Evolutionary conservation across 805 yeast genomes (phyloP), one percentile per base, ranked within the genome.

Genomic region (Candida vartiovaarae): DNA sequence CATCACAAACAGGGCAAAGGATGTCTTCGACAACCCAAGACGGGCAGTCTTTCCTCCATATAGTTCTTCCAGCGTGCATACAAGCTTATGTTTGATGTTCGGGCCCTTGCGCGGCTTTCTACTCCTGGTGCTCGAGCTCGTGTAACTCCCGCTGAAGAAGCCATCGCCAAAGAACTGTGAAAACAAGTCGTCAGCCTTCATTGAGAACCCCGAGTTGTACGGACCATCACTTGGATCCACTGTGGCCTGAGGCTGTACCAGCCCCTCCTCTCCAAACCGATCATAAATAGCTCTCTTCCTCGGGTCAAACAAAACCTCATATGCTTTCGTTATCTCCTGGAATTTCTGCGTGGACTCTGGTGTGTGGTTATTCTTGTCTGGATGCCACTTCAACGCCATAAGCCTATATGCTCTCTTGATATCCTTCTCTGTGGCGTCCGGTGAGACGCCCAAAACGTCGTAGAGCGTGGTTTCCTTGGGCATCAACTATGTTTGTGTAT

Each of bases 331-430:
- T 57, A 88, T 75, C 61, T 87, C 95, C 67, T 90, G 91, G 67
- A 90, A 90, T 69, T 84, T 87, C 62, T 88, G 96, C 35, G 95
- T 93, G 7, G 96, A 95, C 64, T 90, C 97, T 40, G 83, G 84
- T 8, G 82, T 74, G 36, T 54, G 58, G 48, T 85, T 79, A 56
- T 80, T 80, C 70, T 84, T 84, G 68, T 84, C 95, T 46, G 95
- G 95, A 64, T 84, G 95, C 67, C 75, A 81, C 56, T 80, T 84
- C 54, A 84, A 70, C 15, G 95, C 93, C 52, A 53, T 50, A 40
- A 66, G 61, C 59, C 80, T 66, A 60, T 75, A 77, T 3, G 79
- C 80, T 55, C 74, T 75, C 56, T 74, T 76, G 54, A 77, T 72
- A 54, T 74, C 79, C 11, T 55, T 52, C 25, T 65, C 72, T 5